A percentile compares a stretch with the other conserved stretches of the same genome.
These are phyloP conservation scores for Leccinum longicurvipes DNA, from an alignment of 768 basidiomycete genomes.

Conservation along the genomic window DNA sequence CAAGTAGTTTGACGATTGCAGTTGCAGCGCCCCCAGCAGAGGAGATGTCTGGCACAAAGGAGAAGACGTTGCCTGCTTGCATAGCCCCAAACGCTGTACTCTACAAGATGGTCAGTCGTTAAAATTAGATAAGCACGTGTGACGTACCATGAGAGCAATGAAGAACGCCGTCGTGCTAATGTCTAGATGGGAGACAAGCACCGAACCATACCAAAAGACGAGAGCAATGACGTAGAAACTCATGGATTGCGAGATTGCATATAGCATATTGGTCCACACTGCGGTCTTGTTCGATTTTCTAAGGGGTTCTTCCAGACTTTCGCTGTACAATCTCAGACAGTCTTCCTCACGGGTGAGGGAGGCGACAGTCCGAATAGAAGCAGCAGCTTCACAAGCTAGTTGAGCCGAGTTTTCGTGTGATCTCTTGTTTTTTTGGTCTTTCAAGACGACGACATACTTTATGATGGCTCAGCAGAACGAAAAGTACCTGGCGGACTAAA, in stretches of 20 bases:
- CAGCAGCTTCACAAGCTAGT: slow-evolving; percentile 88
- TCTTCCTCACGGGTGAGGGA: slow-evolving; percentile 84
- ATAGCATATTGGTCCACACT: slow-evolving; percentile 62
- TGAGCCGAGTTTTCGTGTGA: slow-evolving; percentile 81
- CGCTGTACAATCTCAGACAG: slow-evolving; percentile 62
- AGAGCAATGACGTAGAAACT: slow-evolving; percentile 82
- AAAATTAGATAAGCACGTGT: not conserved
- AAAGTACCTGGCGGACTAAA: not conserved
- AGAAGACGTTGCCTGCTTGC: slow-evolving; percentile 83
- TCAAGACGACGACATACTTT: slow-evolving; percentile 80
- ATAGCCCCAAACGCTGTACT: slow-evolving; percentile 75
- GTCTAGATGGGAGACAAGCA: slow-evolving; percentile 53
- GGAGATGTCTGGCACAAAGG: slow-evolving; percentile 85
- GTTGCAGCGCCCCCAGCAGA: slow-evolving; percentile 77
- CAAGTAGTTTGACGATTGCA: slow-evolving; percentile 72
- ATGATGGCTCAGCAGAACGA: slow-evolving; percentile 3
- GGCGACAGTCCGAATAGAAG: slow-evolving; percentile 87
- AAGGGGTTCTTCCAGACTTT: slow-evolving; percentile 71
- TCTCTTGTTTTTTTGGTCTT: slow-evolving; percentile 79
- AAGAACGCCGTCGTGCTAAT: slow-evolving; percentile 69
- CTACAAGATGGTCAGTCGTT: slow-evolving; percentile 32
- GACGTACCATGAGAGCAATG: slow-evolving; percentile 72
- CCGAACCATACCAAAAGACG: slow-evolving; percentile 75
- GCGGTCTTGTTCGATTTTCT: slow-evolving; percentile 60
- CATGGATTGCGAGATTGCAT: slow-evolving; percentile 69